Base-by-base conservation (phyloP, 1,284 basidiomycete genomes). In the Thecaphora thlaspeos region DNA sequence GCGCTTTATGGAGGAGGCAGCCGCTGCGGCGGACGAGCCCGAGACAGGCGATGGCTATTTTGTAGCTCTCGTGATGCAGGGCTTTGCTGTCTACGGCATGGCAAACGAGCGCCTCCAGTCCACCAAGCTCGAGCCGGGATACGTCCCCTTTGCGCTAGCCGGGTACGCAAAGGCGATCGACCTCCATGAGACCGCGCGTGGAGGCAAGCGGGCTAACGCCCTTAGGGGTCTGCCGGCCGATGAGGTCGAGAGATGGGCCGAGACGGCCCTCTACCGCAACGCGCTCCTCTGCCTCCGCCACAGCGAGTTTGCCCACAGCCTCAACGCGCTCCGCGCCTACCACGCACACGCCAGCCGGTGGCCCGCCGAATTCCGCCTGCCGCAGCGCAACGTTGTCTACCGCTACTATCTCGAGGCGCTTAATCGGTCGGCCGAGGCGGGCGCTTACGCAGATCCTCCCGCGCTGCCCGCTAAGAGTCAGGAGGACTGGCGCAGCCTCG, bases 201-300 rank as follows among this genome's bases (percentile, higher is more conserved):
- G 74, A 22, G 63, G 68, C 46, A 69, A 71, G 44, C 54, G 59
- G 36, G 61, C 68, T 18, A 67, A 70, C 23, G 72, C 65, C 3
- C 61, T 74, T 32, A 63, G 67, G 3, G 72, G 70, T n/a, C 30
- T 68, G 43, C 67, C 63, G 17, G 64, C 69, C 19, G 74, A 75
- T 47, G 75, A 76, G 55, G 63, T 75, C 45, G 75, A 76, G 57
- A 55, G 67, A 41, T 77, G 75, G 75, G 61, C 51, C 32, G 75
- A 76, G 61, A 50, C 50, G 11, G 75, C 75, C 0, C 65, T 77
- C 22, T 77, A 77, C 57, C 69, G 73, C 47, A 69, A 68, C 23
- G 68, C 73, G 15, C 59, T 77, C 2, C 60, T 76, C 21, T 69
- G 68, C 26, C 56, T 76, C 43, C 64, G 69, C 17, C 51, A 55